Conservation (phyloP, 2,329 filamentous ascomycete species). For the Aspergillus nomiae region DNA sequence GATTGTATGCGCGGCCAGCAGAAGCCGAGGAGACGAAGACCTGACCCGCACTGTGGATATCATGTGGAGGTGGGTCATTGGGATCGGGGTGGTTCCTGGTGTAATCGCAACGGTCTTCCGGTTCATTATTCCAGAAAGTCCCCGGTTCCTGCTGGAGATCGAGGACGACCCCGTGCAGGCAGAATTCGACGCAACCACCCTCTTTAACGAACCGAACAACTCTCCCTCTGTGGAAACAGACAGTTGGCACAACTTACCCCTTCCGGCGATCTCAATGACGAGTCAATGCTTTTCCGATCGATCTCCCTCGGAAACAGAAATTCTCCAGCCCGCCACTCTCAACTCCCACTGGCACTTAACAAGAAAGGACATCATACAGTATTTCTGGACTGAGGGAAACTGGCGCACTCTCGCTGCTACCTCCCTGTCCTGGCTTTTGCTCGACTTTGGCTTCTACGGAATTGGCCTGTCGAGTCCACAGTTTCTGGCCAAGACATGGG, state of each 20-base stretch:
- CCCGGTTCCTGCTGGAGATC: constrained; percentile 66
- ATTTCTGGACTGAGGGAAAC: constrained; percentile 47
- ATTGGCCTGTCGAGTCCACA: constrained; percentile 52
- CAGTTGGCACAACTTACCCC: constrained; percentile 24
- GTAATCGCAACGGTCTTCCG: constrained; percentile 66
- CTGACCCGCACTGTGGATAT: constrained; percentile 53
- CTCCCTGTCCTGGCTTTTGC: constrained; percentile 55
- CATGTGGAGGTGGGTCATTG: constrained; percentile 69
- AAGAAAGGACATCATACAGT: constrained; percentile 40
- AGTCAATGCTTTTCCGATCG: constrained; percentile 25
- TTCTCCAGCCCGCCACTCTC: constrained; percentile 39
- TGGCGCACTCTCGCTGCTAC: constrained; percentile 49
- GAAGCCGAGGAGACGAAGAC: constrained; percentile 28
- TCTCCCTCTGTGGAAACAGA: constrained; percentile 30
- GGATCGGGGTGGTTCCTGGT: constrained; percentile 65
- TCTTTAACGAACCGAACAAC: constrained; percentile 50
- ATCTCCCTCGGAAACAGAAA: constrained; percentile 25
- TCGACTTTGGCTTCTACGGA: constrained; percentile 62
- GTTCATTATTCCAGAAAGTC: constrained; percentile 67
- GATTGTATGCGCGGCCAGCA: constrained; percentile 40
- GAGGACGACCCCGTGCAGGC: constrained; percentile 62
- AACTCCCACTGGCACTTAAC: constrained; percentile 46
- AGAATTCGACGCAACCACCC: constrained; percentile 60
- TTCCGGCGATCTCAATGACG: constrained; percentile 29
- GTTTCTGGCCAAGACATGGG: constrained; percentile 46